Base-by-base conservation (phyloP, 345 rosid species). In the Theobroma cacao region DNA sequence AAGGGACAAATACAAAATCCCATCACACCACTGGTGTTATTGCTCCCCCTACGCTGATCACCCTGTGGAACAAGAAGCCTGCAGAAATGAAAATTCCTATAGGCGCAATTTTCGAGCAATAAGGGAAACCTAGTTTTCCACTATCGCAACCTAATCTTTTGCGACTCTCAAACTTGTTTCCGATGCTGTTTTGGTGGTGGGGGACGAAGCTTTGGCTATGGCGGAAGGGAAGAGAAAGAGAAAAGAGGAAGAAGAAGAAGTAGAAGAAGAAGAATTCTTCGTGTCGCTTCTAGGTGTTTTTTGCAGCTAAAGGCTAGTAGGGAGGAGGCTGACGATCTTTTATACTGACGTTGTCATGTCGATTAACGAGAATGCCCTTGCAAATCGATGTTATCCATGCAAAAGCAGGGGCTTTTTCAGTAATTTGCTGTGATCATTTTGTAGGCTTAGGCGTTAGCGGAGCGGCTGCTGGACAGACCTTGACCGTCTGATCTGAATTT, bases 1-100 rank as follows among this genome's bases (percentile, higher is more conserved):
- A 95, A 78, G 45, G 94, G 97, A 59, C 93, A 93, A 53, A 91
- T 85, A 75, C 94, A 92, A 88, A 79, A 87, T 83, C 98, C 98
- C 98, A 95, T 95, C 94, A 91, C 52, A 53, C 84, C 81, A 65
- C 83, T 48, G 15, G 22, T 31, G 11, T 80, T 8, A 77, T 70
- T 66, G 55, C 30, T 45, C 64, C 75, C 78, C 69, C 79, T 53
- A 78, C 47, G 7, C 24, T 28, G 8, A 3, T 24, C 31, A 9
- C 13, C 28, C 4, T 8, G 12, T 53, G 17, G 12, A 12, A n/a
- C 9, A 17, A 41, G 41, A 45, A 67, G 20, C 52, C n/a, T 67
- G 12, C 5, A 18, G 12, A 20, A 34, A 18, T 20, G 48, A 66
- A 68, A 68, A 24, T 4, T 12, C 33, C 26, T 26, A 14, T 28